Conservation (phyloP, 805 yeast genomes). For the Cyberlindnera mycetangii region DNA sequence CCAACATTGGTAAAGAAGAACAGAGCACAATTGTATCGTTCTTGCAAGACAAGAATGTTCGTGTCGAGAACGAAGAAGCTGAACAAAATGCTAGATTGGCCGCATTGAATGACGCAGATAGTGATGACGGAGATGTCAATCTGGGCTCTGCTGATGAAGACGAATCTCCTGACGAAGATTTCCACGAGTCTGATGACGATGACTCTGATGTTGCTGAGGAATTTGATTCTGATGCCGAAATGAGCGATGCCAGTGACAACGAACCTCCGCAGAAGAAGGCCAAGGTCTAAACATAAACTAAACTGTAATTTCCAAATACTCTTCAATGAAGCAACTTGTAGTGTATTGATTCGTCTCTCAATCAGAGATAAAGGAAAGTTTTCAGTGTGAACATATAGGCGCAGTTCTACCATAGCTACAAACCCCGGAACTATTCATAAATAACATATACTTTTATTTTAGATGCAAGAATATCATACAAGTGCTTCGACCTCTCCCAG, state of each 20-base stretch:
- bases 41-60: constrained; percentile 72
- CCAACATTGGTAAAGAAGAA: constrained; percentile 87
- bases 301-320: not conserved
- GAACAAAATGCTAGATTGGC: constrained; percentile 80
- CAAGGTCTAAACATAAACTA: constrained; percentile 22
- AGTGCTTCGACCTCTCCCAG: constrained; percentile 4
- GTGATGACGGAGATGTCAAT: constrained; percentile 46
- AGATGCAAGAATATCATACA: not conserved
- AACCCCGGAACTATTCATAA: no score
- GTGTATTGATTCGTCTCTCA: no score
- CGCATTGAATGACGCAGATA: constrained; percentile 54
- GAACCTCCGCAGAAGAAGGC: constrained; percentile 40
- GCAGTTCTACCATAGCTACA: no score
- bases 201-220: constrained; percentile 41
- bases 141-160: constrained; percentile 81
- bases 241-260: constrained; percentile 22
- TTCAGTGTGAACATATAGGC: no score
- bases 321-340: not conserved
- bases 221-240: constrained; percentile 23
- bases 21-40: constrained; percentile 75
- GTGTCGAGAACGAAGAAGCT: constrained; percentile 84
- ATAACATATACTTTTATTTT: not conserved
- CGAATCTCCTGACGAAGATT: constrained; percentile 85
- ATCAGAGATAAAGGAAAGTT: no score
- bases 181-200: constrained; percentile 54